phyloP scores from a whole-genome alignment of 1,139 yeast genomes.

The Candida sanyaensis region DNA sequence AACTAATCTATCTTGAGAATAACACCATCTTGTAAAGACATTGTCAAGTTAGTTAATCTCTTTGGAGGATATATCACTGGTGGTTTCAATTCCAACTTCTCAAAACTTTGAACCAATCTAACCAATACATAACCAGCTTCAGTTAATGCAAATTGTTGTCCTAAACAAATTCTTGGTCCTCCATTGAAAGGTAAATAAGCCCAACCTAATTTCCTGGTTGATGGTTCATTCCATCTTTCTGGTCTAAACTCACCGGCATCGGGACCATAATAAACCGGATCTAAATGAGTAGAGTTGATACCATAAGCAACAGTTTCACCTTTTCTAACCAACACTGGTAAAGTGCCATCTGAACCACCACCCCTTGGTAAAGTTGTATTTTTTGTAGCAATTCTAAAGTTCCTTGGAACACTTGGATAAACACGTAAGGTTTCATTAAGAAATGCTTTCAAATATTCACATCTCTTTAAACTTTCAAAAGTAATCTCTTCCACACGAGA shows the following conservation, averaged over 20 bases:
- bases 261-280: conserved; percentile 40
- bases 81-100: conserved; percentile 1
- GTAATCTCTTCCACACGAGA: conserved; percentile 12
- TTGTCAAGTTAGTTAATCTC: conserved; percentile 35
- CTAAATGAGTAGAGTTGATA: conserved; percentile 43
- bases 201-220: conserved; percentile 31
- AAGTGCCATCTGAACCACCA: conserved; percentile 46
- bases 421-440: conserved; percentile 51
- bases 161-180: conserved; percentile 45
- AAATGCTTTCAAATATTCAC: conserved; percentile 48
- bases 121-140: conserved; percentile 37
- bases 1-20: background rate
- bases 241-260: conserved; percentile 49
- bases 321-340: conserved; percentile 46
- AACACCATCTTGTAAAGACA: conserved; percentile 34
- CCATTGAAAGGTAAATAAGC: conserved; percentile 45
- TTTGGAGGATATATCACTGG: conserved; percentile 28
- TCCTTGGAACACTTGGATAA: conserved; percentile 55
- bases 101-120: conserved; percentile 25
- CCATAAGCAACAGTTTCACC: conserved; percentile 34
- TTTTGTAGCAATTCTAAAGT: conserved; percentile 42
- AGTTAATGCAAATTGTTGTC: conserved; percentile 47
- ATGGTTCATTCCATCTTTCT: conserved; percentile 43
- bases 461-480: conserved; percentile 46
- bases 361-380: conserved; percentile 54